Evolutionary conservation across 139 green algal species (phyloP), one percentile per base, ranked within the genome.

Genomic region (Mychonastes homosphaera): DNA sequence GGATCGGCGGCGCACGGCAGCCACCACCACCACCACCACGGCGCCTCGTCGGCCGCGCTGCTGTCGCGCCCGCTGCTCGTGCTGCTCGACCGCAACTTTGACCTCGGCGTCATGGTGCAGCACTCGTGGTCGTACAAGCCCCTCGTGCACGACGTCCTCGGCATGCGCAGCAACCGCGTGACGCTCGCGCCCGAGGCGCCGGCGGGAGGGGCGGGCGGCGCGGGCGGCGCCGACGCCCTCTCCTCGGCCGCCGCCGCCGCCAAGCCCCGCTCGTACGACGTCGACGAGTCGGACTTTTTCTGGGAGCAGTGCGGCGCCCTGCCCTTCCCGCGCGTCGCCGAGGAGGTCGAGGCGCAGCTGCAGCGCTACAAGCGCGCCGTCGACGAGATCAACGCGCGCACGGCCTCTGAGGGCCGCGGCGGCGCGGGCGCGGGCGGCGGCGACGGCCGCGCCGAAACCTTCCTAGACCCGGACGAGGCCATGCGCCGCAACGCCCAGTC

Each of bases 11-110:
- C 32, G 23, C 26, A 43, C 21, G 21, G 38, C 16, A 29, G 60
- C 21, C 18, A 35, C 45, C 19, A n/a, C n/a, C n/a, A n/a, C n/a
- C n/a, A n/a, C n/a, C n/a, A n/a, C n/a, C n/a, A n/a, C 47, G 28
- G 36, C 33, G 36, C 50, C 9, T 79, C 71, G 19, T 61, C 92
- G 10, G 69, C 76, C 0, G 73, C 82, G 1, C 78, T 73, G 6
- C 70, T 92, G 19, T 68, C 86, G 34, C 74, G 93, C 34, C 93
- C 93, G n/a, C 71, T 99, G 61, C 79, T 99, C 30, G 84, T 75
- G 53, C 72, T 99, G 0, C 94, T 98, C 55, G 93, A 99, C 76
- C 78, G 93, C 43, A 97, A 94, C 74, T 97, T 95, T 58, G 93
- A 99, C 76, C 76, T 99, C 16, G 75, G 71, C 6, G 72, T 76